phyloP scores from a whole-genome alignment of 2,329 filamentous ascomycete genomes.

The Ceratocystis destructans region DNA sequence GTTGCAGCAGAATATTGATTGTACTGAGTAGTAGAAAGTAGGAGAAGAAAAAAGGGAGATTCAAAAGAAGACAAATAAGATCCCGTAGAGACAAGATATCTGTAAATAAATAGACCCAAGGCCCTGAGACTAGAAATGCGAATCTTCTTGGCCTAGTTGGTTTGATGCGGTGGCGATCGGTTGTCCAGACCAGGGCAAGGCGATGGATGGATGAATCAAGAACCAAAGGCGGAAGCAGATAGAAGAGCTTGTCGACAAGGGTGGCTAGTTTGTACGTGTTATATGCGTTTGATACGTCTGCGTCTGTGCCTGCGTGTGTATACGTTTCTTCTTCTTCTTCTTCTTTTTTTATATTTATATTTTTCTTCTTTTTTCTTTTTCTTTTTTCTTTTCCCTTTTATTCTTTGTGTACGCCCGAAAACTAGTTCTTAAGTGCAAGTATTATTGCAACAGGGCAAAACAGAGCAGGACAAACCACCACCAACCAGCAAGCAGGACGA shows the following conservation, averaged over 20 bases:
- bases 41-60: neutral
- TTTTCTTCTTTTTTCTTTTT: no score
- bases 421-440: neutral
- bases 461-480: neutral
- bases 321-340: neutral
- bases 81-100: neutral
- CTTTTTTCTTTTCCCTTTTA: neutral
- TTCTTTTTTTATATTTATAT: neutral
- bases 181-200: neutral
- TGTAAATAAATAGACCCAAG: neutral
- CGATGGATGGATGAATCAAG: neutral
- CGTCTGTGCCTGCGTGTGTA: neutral
- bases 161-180: constrained; percentile 1
- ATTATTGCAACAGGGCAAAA: neutral
- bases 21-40: neutral
- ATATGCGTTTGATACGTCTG: neutral
- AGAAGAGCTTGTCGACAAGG: neutral
- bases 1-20: neutral
- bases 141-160: neutral
- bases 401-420: neutral
- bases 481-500: neutral
- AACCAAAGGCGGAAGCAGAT: neutral
- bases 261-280: neutral
- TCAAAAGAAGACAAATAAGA: neutral
- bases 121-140: neutral